Evolutionary conservation across 2,329 filamentous ascomycete species (phyloP).

Genomic region (Cordyceps sp.): DNA sequence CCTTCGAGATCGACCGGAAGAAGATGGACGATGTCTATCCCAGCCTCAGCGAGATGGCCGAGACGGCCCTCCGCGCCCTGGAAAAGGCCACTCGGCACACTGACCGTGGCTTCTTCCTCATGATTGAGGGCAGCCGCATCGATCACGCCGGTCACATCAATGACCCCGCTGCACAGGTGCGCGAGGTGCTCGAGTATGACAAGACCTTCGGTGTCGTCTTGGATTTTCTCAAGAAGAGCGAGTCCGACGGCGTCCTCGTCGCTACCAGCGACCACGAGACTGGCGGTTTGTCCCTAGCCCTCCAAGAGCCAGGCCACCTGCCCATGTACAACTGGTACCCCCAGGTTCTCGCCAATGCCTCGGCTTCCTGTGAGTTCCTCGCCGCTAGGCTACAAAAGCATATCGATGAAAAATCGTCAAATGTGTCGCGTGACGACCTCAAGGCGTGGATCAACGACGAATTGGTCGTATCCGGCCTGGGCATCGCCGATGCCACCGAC

Average conservation of each 20-base stretch:
- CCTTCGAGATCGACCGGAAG: constrained; percentile 82
- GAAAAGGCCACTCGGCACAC: constrained; percentile 66
- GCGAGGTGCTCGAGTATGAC: constrained; percentile 93
- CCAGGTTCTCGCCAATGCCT: constrained; percentile 55
- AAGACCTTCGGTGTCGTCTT: constrained; percentile 66
- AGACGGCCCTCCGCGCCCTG: constrained; percentile 63
- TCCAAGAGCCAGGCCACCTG: constrained; percentile 39
- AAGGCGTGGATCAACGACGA: constrained; percentile 50
- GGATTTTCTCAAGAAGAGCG: constrained; percentile 63
- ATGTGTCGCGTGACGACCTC: constrained; percentile 21
- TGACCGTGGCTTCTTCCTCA: constrained; percentile 91
- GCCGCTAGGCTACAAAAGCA: constrained; percentile 43
- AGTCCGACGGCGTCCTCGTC: constrained; percentile 65
- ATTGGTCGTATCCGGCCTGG: constrained; percentile 54
- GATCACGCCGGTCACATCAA: constrained; percentile 87
- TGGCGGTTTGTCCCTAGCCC: constrained; percentile 67
- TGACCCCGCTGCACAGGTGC: constrained; percentile 69
- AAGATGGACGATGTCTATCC: constrained; percentile 69
- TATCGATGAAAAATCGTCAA: constrained; percentile 23
- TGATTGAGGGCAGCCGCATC: constrained; percentile 95
- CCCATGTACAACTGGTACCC: constrained; percentile 66
- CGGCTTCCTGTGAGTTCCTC: constrained; percentile 62
- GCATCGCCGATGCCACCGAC: constrained; percentile 56
- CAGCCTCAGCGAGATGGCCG: constrained; percentile 80
- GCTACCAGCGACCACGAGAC: constrained; percentile 94